Evolutionary conservation across 768 basidiomycete genomes (phyloP).

Genomic region (Austroboletus eburneus): DNA sequence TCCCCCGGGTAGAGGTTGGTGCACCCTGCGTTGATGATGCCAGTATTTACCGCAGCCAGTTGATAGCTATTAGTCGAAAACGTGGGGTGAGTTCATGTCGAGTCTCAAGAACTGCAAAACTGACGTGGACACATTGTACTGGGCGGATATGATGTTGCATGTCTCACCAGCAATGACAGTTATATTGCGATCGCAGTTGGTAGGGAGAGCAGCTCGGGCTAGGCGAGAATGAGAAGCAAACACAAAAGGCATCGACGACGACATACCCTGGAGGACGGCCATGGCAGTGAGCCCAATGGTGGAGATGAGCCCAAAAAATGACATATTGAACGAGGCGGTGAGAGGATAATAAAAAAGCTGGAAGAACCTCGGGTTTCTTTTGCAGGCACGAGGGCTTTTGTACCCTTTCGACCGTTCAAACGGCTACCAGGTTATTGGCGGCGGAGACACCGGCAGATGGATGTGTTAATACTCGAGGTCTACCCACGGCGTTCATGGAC

Average conservation of each 20-base stretch:
- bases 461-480: too few relatives aligned
- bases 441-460: too few relatives aligned
- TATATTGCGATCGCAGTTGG: slow-evolving; percentile 57
- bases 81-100: not conserved
- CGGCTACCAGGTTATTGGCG: too few relatives aligned
- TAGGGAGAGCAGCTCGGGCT: slow-evolving; percentile 42
- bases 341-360: too few relatives aligned
- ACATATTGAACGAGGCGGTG: slow-evolving; percentile 12
- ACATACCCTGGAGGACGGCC: slow-evolving; percentile 17
- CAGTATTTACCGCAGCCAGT: slow-evolving; percentile 49
- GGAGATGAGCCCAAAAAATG: slow-evolving; percentile 13
- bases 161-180: slow-evolving; percentile 55
- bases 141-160: slow-evolving; percentile 62
- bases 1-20: slow-evolving; percentile 50
- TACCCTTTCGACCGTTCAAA: too few relatives aligned
- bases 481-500: too few relatives aligned
- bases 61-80: slow-evolving; percentile 42
- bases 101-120: slow-evolving; percentile 15
- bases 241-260: not conserved
- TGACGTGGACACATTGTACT: slow-evolving; percentile 59
- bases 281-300: slow-evolving; percentile 11
- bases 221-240: slow-evolving; percentile 20
- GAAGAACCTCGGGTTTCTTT: too few relatives aligned
- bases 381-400: too few relatives aligned
- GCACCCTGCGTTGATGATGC: slow-evolving; percentile 48